Evolutionary conservation across 163 green algal genomes (phyloP).

Genomic region (Chlorella variabilis): DNA sequence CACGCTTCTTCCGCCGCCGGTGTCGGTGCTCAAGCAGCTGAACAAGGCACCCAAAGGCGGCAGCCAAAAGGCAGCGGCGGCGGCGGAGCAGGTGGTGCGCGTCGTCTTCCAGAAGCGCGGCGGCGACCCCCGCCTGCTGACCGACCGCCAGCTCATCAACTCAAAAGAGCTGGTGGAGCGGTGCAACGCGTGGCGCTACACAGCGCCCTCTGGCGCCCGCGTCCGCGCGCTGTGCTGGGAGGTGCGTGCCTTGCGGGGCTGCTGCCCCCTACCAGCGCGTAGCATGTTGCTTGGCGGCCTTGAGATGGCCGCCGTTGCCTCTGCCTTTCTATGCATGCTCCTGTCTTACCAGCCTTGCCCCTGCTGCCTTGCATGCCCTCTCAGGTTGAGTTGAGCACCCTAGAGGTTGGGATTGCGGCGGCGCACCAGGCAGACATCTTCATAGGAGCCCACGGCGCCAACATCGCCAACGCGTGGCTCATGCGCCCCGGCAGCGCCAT

Average conservation of each 20-base stretch:
- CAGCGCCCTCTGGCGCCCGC: not conserved
- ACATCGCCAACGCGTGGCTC: constrained; percentile 17
- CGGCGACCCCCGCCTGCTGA: not conserved
- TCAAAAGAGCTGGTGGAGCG: not conserved
- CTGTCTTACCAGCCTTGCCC: not conserved
- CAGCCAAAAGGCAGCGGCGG: not conserved
- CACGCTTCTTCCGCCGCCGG: not conserved
- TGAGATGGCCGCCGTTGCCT: not conserved
- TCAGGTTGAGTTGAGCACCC: not conserved
- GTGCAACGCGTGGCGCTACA: constrained; percentile 22
- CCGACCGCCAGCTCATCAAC: constrained; percentile 17
- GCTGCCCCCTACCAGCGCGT: too few species aligned
- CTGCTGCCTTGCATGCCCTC: too few species aligned
- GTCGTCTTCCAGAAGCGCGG: not conserved
- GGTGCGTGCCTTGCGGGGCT: not conserved
- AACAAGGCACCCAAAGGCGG: not conserved
- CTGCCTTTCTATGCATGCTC: not conserved
- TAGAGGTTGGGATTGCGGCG: not conserved
- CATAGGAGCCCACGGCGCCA: constrained; percentile 4
- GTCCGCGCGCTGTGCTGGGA: constrained; percentile 16
- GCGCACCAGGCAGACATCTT: constrained; percentile 26
- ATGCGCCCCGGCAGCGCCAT: constrained; percentile 4
- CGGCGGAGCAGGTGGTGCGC: not conserved
- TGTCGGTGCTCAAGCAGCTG: not conserved
- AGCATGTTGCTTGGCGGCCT: too few species aligned